Conservation (phyloP, 306 rosid species). For the Cyamopsis tetragonoloba region DNA sequence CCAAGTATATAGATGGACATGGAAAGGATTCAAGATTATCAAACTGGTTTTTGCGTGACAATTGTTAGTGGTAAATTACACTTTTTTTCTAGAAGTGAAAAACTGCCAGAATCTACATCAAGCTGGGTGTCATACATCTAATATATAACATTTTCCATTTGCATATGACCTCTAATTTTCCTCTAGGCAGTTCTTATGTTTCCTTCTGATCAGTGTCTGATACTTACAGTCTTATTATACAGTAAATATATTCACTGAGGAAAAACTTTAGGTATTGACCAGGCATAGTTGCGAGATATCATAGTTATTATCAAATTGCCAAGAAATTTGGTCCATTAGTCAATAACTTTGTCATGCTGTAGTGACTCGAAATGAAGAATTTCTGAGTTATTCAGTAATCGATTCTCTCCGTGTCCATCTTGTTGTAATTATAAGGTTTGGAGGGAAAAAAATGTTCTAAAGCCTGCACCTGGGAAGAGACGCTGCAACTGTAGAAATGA, state of each 20-base stretch:
- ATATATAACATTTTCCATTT: background rate
- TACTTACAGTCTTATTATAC: background rate
- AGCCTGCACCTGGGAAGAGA: conserved; percentile 95
- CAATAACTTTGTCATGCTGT: background rate
- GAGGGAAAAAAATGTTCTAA: conserved; percentile 90
- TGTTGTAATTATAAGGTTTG: conserved; percentile 58
- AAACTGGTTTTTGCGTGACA: background rate
- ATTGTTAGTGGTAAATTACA: background rate
- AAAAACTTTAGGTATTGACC: background rate
- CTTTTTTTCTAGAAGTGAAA: conserved; percentile 9
- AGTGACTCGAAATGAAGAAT: background rate
- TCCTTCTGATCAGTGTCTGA: background rate
- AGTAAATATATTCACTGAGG: background rate
- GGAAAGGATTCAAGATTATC: background rate
- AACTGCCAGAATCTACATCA: background rate
- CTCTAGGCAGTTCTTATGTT: background rate
- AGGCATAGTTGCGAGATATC: conserved; percentile 4
- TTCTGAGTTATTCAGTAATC: background rate
- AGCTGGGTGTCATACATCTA: background rate
- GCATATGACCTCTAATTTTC: background rate
- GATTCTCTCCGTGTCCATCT: conserved; percentile 13
- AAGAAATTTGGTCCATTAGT: background rate
- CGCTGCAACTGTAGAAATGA: conserved; percentile 95
- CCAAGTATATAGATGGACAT: background rate
- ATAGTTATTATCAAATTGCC: background rate